Evolutionary conservation across 805 yeast species (phyloP).

Genomic region (Saccharomyces kudriavzevii): DNA sequence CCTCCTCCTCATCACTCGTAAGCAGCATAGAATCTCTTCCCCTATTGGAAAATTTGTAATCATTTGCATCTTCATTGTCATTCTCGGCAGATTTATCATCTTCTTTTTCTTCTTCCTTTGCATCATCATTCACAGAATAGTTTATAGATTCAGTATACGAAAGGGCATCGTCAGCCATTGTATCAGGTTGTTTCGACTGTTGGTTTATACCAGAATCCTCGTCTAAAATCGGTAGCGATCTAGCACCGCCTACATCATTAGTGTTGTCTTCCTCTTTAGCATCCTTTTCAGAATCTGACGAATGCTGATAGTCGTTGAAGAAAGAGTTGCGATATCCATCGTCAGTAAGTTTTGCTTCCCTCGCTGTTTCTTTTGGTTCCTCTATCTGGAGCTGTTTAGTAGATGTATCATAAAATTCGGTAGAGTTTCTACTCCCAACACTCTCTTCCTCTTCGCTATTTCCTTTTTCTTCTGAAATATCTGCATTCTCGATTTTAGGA

Average conservation of each 20-base stretch:
- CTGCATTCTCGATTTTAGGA: neutral
- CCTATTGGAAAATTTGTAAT: conserved; percentile 8
- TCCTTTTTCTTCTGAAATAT: neutral
- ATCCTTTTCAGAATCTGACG: neutral
- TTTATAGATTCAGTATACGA: conserved; percentile 17
- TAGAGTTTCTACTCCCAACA: neutral
- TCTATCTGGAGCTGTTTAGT: neutral
- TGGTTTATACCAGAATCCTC: neutral
- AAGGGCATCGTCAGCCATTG: conserved; percentile 13
- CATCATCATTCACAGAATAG: conserved; percentile 3
- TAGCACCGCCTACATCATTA: conserved; percentile 6
- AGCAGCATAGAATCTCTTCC: conserved; percentile 12
- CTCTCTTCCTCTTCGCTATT: neutral
- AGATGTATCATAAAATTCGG: neutral
- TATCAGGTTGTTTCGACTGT: neutral
- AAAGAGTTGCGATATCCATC: neutral
- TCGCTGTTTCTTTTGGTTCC: neutral
- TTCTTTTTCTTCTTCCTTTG: conserved; percentile 5
- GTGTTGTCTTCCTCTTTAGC: conserved; percentile 3
- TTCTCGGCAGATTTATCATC: conserved; percentile 2
- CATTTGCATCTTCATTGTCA: conserved; percentile 4
- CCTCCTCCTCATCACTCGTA: conserved; percentile 12
- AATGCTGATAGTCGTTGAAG: neutral
- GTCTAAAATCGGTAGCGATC: neutral
- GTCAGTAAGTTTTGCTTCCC: neutral